Base-by-base conservation (phyloP, 192 early-diverging fungal genomes). In the Entomortierella parvispora region DNA sequence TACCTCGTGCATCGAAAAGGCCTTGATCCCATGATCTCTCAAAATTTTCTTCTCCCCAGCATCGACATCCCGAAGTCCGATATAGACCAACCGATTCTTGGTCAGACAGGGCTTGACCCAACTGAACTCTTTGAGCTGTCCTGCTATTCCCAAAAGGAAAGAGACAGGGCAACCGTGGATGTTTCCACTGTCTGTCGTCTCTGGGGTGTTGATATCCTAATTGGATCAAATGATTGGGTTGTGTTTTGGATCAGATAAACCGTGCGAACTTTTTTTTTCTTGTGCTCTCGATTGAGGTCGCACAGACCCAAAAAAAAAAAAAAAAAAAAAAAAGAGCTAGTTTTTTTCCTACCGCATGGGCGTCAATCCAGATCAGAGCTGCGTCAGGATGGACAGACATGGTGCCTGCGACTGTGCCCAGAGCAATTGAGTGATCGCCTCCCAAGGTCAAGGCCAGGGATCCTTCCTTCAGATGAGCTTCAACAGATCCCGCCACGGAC, bases 131-230 rank as follows among this genome's bases (percentile, higher is more conserved):
- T 79, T 70, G 26, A 88, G 68, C 17, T 84, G 57, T 11, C 81
- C 85, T 49, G 89, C 87, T 31, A 96, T 83, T 0, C 93, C 95
- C 57, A 91, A 79, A 22, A 97, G 80, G 68, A 95, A 97, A 12
- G 93, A 89, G 25, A 96, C 81, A 22, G 96, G 96, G 75, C 96
- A 97, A n/a, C 94, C 96, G 59, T 97, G 96, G 58, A 97, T 83
- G 79, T 97, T 96, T 47, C 96, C 96, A 12, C 91, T 90, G 20
- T 86, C 84, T 4, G 94, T 96, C 7, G 90, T 88, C 40, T 84
- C 86, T n/a, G 93, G 91, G 28, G 96, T 96, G 85, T 97, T 97
- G 81, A 95, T 94, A 67, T 95, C 93, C 80, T 86, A 34, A 17
- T 40, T 32, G 34, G 22, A 10, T 4, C 28, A 14, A 53, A 31